Base-by-base conservation (phyloP, 116 monocot species). In the Thalassia testudinum region DNA sequence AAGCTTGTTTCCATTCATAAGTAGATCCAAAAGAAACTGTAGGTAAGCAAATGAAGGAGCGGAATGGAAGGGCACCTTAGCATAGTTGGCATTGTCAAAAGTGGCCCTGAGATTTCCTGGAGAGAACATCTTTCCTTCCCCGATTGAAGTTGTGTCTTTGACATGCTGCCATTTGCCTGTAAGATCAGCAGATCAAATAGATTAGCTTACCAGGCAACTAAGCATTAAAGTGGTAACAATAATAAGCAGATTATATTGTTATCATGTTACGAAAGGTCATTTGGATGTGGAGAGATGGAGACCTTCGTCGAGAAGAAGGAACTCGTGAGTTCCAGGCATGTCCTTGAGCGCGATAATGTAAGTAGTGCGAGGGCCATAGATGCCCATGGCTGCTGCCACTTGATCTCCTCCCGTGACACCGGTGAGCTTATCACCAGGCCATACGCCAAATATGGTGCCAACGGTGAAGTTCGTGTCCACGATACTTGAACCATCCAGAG, bases 391-490 rank as follows among this genome's bases (percentile, higher is more conserved):
- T 2, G 95, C 88, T 13, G 95, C 95, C 6, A 75, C 95, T 43
- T 88, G 95, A 25, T 95, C 95, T 14, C 74, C 53, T 49, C 95
- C 88, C 0, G 75, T 85, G 16, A 95, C 72, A 0, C 88, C 85
- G 0, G 85, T 88, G 22, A 95, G 69, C 61, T 88, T 85, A 26
- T 85, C 85, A 2, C 95, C 88, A 11, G 95, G 95, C 88, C 88
- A 95, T 19, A 95, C 82, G 17, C 95, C 95, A 52, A 95, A 95
- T 60, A 95, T 95, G 27, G 95, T 95, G 49, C 95, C 95, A 10
- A 95, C 88, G 0, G 95, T 95, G 76, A 95, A 95, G 68, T 95
- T 95, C 0, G 95, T 95, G 70, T 95, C 88, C 0, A 95, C 95
- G 20, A 95, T 95, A 53, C 95, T 95, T 0, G 95, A 95, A 11